These are phyloP conservation scores for Aureobasidium sp. DNA, from an alignment of 2,329 filamentous ascomycete species.

Conservation along the genomic window DNA sequence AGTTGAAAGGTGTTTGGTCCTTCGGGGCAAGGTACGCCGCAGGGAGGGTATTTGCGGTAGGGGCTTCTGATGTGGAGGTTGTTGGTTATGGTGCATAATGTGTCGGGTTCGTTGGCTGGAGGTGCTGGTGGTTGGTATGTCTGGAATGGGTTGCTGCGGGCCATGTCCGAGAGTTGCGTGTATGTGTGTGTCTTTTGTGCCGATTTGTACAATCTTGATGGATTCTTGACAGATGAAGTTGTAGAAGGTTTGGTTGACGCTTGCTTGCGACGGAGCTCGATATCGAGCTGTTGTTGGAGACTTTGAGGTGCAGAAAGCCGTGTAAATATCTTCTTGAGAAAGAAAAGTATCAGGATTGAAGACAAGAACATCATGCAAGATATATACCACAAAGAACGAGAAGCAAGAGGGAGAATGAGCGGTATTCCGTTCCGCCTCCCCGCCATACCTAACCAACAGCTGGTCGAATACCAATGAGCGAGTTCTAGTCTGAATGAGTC, in stretches of 20 bases:
- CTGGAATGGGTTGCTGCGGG: background rate
- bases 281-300: background rate
- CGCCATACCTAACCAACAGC: background rate
- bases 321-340: background rate
- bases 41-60: background rate
- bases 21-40: background rate
- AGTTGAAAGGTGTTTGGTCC: background rate
- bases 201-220: background rate
- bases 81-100: background rate
- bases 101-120: background rate
- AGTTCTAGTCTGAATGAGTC: background rate
- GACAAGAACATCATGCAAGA: background rate
- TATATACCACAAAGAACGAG: background rate
- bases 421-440: background rate
- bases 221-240: background rate
- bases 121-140: background rate
- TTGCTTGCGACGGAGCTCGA: background rate
- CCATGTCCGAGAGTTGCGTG: background rate
- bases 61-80: background rate
- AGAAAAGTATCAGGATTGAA: too few relatives aligned
- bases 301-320: too few relatives aligned
- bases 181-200: background rate
- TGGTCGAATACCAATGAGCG: background rate
- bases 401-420: background rate
- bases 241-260: background rate